Evolutionary conservation across 768 basidiomycete species (phyloP).

Genomic region (Tulasnella sp.): DNA sequence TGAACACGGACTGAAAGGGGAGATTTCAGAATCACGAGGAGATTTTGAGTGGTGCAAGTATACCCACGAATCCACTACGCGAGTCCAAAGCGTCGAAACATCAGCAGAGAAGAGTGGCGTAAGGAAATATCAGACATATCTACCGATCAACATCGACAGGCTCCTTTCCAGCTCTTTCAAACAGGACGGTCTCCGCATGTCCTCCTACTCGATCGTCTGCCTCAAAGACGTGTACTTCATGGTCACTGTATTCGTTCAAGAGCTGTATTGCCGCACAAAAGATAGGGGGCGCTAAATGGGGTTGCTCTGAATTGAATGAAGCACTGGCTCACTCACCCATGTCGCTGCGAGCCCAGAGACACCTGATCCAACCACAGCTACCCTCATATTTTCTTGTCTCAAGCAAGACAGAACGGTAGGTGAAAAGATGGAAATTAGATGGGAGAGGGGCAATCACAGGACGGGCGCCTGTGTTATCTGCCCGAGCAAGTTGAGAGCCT

Average conservation of each 20-base stretch:
- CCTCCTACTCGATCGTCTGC: conserved; percentile 56
- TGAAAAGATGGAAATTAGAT: too few species aligned
- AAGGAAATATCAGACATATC: conserved; percentile 27
- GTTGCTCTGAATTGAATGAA: not conserved
- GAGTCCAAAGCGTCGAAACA: not conserved
- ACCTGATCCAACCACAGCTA: conserved; percentile 68
- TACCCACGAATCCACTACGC: not conserved
- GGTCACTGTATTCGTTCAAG: conserved; percentile 60
- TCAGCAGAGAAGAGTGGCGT: not conserved
- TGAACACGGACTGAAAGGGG: conserved; percentile 52
- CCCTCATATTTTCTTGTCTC: conserved; percentile 22
- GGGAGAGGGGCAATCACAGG: too few species aligned
- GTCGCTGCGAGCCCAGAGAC: conserved; percentile 69
- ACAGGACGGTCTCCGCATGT: conserved; percentile 64
- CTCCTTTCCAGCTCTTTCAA: conserved; percentile 28
- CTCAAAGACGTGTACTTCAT: conserved; percentile 68
- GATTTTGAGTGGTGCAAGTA: not conserved
- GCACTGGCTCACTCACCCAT: conserved; percentile 41
- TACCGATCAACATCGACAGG: conserved; percentile 58
- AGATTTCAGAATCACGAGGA: not conserved
- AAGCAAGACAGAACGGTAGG: too few species aligned
- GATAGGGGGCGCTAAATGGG: not conserved
- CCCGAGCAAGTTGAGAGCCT: too few species aligned
- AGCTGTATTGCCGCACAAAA: conserved; percentile 31
- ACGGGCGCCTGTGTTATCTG: too few species aligned